A percentile compares a stretch with the other conserved stretches of the same genome.
Conservation (phyloP, 106 monocot species). For the Dendrobium huoshanense region DNA sequence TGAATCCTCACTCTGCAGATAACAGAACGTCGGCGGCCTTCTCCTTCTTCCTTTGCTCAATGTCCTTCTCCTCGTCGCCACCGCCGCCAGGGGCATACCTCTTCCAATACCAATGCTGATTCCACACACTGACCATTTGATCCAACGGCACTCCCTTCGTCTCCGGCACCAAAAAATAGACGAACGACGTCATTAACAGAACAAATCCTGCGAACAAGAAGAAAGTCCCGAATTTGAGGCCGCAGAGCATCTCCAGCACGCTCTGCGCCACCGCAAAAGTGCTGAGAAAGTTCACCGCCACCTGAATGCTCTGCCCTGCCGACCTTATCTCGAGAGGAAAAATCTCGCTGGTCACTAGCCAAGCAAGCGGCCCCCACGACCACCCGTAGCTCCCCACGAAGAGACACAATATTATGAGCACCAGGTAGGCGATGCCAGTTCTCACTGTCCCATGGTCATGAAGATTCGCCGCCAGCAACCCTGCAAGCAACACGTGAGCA, state of each 20-base stretch:
- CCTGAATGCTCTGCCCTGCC: slow-evolving; percentile 31
- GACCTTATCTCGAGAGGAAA: slow-evolving; percentile 35
- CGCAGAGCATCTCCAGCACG: slow-evolving; percentile 27
- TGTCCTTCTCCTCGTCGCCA: neutral
- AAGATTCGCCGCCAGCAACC: slow-evolving; percentile 16
- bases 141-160: slow-evolving; percentile 12
- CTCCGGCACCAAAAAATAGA: slow-evolving; percentile 16
- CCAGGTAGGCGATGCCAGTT: slow-evolving; percentile 12
- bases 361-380: slow-evolving; percentile 43
- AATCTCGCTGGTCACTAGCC: slow-evolving; percentile 33
- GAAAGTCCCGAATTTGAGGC: slow-evolving; percentile 19
- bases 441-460: slow-evolving; percentile 21
- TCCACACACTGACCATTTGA: slow-evolving; percentile 7
- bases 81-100: neutral
- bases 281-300: slow-evolving; percentile 20
- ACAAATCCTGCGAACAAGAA: slow-evolving; percentile 25
- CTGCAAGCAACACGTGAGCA: slow-evolving; percentile 24
- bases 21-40: too few species aligned
- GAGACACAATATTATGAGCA: slow-evolving; percentile 12
- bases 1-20: too few species aligned
- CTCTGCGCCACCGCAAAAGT: slow-evolving; percentile 25
- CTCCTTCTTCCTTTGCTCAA: neutral
- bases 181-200: slow-evolving; percentile 6
- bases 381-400: slow-evolving; percentile 29
- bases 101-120: slow-evolving; percentile 16